Evolutionary conservation across 768 basidiomycete genomes (phyloP), one percentile per base, ranked within the genome.

Genomic region (Mycena polygramma): DNA sequence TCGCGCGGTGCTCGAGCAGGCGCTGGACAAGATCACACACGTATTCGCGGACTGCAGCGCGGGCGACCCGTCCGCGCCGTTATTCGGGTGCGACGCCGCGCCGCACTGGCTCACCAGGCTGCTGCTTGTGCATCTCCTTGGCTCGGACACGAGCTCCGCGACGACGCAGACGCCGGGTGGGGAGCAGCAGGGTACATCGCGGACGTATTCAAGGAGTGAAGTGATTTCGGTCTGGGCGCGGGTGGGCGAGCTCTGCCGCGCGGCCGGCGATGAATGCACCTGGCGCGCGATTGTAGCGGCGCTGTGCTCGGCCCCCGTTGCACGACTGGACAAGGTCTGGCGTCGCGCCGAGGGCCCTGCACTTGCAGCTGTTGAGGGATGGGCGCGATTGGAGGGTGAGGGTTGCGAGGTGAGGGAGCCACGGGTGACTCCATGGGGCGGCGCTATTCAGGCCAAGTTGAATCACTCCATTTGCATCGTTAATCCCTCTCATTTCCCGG

Each of bases 71-170:
- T 73, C 75, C 22, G 64, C 77, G 19, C 81, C 82, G 26, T 84
- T 94, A 20, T 89, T 92, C 70, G 93, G 94, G 9, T 91, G 81
- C 66, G 91, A 92, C 36, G 89, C 89, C 7, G 84, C 83, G 51
- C 92, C 93, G 2, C 92, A 96, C 77, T 96, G 94, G 93, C 81
- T 95, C 49, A 95, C 94, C 19, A 91, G 87, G 74, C 78, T 93
- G 6, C 80, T 95, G 8, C 78, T 96, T 2, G 77, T 91, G 52
- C 93, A 94, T 76, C 87, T 94, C 15, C 84, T 95, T 17, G 89
- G 88, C 30, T 84, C 86, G 0, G 92, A 92, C 74, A 83, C 30
- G n/a, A n/a, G n/a, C n/a, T n/a, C n/a, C n/a, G n/a, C n/a, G 30
- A 30, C 30, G 30, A 30, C 30, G 30, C 30, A 30, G 2, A 81